phyloP scores from a whole-genome alignment of 1,139 yeast genomes.

The Torulaspora pretoriensis region DNA sequence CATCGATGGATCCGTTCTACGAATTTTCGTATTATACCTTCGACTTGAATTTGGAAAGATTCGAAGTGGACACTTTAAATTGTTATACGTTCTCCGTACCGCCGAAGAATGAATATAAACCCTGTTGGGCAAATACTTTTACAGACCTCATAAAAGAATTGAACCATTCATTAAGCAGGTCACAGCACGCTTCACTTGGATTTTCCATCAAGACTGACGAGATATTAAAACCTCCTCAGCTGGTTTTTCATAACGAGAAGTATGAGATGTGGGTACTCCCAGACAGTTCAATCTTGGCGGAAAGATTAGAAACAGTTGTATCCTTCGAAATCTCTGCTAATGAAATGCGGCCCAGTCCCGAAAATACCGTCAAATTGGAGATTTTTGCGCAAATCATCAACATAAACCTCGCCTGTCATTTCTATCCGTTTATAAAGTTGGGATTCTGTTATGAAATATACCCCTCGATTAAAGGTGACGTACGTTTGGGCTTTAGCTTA shows the following conservation, averaged over 20 bases:
- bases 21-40: slow-evolving; percentile 37
- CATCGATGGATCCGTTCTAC: slow-evolving; percentile 35
- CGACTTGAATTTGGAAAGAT: slow-evolving; percentile 9
- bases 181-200: slow-evolving; percentile 35
- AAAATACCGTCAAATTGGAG: slow-evolving; percentile 45
- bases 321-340: slow-evolving; percentile 44
- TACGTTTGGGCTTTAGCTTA: slow-evolving; percentile 46
- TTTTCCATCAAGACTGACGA: slow-evolving; percentile 33
- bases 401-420: slow-evolving; percentile 36
- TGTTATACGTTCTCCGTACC: slow-evolving; percentile 22
- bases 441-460: slow-evolving; percentile 53
- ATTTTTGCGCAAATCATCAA: slow-evolving; percentile 47
- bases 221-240: slow-evolving; percentile 31
- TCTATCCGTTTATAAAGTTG: slow-evolving; percentile 50
- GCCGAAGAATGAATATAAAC: slow-evolving; percentile 35
- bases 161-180: slow-evolving; percentile 28
- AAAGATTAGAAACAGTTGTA: slow-evolving; percentile 36
- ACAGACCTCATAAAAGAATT: slow-evolving; percentile 27
- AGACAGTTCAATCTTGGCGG: slow-evolving; percentile 32
- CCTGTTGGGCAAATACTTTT: slow-evolving; percentile 32
- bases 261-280: slow-evolving; percentile 52
- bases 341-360: slow-evolving; percentile 34
- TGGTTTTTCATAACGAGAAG: slow-evolving; percentile 28
- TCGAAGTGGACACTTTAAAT: background rate
- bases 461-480: slow-evolving; percentile 49